Evolutionary conservation across 1,284 basidiomycete genomes (phyloP).

Genomic region (Leccinum subrobustum): DNA sequence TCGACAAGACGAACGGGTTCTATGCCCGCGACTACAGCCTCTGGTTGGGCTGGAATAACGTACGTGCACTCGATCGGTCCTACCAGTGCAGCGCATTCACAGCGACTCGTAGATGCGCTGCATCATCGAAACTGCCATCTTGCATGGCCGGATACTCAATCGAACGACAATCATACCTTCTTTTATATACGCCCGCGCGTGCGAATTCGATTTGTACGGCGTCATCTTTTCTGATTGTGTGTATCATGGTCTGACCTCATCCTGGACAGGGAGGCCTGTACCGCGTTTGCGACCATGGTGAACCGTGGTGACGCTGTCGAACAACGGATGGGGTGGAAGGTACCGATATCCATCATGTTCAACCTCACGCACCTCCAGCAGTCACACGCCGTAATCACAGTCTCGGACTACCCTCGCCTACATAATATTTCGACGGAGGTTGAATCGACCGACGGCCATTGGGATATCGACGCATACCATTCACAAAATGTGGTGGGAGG

Average conservation of each 20-base stretch:
- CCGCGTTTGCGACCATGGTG: constrained; percentile 39
- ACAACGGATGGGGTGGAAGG: constrained; percentile 41
- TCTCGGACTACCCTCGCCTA: constrained; percentile 43
- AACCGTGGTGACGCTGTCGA: constrained; percentile 41
- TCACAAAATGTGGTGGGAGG: constrained; percentile 3
- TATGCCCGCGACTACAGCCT: constrained; percentile 37
- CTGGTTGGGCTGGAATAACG: constrained; percentile 37
- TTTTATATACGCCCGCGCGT: constrained; percentile 41
- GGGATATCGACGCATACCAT: constrained; percentile 36
- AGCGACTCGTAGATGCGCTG: constrained; percentile 35
- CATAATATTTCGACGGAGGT: constrained; percentile 33
- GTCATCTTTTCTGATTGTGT: background rate
- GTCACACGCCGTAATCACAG: constrained; percentile 39
- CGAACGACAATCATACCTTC: constrained; percentile 41
- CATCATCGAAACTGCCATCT: constrained; percentile 39
- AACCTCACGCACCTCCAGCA: constrained; percentile 43
- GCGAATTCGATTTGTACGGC: constrained; percentile 37
- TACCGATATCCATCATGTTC: constrained; percentile 43
- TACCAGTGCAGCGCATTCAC: constrained; percentile 2
- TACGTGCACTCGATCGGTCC: constrained; percentile 3
- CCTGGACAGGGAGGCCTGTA: constrained; percentile 28
- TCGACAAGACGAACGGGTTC: constrained; percentile 32
- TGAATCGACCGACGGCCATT: constrained; percentile 40
- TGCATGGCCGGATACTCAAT: constrained; percentile 38
- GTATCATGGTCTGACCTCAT: background rate